A percentile compares a stretch with the other conserved stretches of the same genome.
Evolutionary conservation across 2,329 filamentous ascomycete species (phyloP).

Genomic region (Apiospora sp.): DNA sequence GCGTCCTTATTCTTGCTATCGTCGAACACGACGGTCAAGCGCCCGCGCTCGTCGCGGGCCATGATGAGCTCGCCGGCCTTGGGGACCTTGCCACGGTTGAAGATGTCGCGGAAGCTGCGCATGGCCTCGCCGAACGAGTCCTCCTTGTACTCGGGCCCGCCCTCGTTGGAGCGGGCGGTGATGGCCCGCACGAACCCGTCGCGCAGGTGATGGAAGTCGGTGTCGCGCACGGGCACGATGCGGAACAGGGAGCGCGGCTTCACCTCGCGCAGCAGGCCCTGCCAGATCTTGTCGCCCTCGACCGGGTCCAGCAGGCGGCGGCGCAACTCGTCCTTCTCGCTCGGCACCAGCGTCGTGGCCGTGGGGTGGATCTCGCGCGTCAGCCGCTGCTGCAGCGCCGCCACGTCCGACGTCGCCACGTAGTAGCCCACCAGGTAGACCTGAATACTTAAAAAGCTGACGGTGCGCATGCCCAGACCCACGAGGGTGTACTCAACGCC

Average conservation of each 20-base stretch:
- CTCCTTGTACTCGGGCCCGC: constrained; percentile 65
- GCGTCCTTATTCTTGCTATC: constrained; percentile 63
- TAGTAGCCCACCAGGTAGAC: constrained; percentile 97
- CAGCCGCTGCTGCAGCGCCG: constrained; percentile 78
- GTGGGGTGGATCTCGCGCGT: constrained; percentile 77
- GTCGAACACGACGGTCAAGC: constrained; percentile 73
- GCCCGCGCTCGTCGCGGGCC: constrained; percentile 70
- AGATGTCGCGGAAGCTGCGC: constrained; percentile 80
- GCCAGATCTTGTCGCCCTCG: constrained; percentile 78
- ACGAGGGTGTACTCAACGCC: constrained; percentile 82
- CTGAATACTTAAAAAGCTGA: constrained; percentile 88
- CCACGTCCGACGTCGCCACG: constrained; percentile 83
- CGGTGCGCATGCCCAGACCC: constrained; percentile 85
- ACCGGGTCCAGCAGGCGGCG: constrained; percentile 73
- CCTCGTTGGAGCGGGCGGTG: constrained; percentile 71
- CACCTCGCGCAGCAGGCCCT: constrained; percentile 69
- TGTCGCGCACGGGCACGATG: constrained; percentile 90
- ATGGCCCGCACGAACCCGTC: constrained; percentile 92
- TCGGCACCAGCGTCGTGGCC: constrained; percentile 83
- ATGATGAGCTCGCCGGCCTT: constrained; percentile 83
- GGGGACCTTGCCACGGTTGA: constrained; percentile 80
- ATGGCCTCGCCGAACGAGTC: constrained; percentile 80
- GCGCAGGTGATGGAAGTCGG: constrained; percentile 90
- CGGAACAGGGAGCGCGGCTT: constrained; percentile 80
- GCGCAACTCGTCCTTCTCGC: constrained; percentile 79